Percentiles rank a stretch among this genome's conserved stretches.
These are phyloP conservation scores for Neurospora sp. DNA, from an alignment of 495 filamentous ascomycete genomes.

Conservation along the genomic window DNA sequence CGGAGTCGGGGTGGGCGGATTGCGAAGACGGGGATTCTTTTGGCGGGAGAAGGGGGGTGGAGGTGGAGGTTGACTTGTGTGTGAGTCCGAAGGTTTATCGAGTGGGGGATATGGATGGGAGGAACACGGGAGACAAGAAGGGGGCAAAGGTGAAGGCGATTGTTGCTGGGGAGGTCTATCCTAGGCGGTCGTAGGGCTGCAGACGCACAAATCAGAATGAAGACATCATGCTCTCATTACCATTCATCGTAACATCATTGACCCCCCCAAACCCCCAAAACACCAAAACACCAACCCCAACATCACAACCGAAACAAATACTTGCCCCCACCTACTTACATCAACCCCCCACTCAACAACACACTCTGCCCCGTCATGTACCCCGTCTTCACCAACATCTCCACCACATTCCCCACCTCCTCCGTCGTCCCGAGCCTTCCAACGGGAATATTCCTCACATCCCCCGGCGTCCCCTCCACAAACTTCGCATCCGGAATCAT, in stretches of 20 bases:
- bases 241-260: neutral
- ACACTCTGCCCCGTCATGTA: constrained; percentile 60
- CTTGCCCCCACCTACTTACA: constrained; percentile 9
- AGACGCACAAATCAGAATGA: neutral
- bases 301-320: neutral
- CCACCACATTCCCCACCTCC: constrained; percentile 59
- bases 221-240: neutral
- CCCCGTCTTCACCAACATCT: constrained; percentile 56
- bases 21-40: constrained; percentile 12
- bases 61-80: constrained; percentile 12
- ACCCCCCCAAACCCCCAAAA: neutral
- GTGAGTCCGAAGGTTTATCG: constrained; percentile 13
- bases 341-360: constrained; percentile 46
- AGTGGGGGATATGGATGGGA: constrained; percentile 12
- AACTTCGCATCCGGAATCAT: constrained; percentile 52
- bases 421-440: constrained; percentile 53
- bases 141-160: constrained; percentile 3
- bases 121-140: constrained; percentile 5
- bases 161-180: constrained; percentile 17
- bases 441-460: constrained; percentile 45
- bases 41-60: neutral
- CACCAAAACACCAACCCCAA: neutral
- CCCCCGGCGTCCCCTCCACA: constrained; percentile 37
- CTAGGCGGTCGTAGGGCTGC: constrained; percentile 1
- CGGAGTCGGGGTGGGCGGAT: constrained; percentile 10